Evolutionary conservation across 2,329 filamentous ascomycete genomes (phyloP), one percentile per base, ranked within the genome.

Genomic region (Colletotrichum caudatum): DNA sequence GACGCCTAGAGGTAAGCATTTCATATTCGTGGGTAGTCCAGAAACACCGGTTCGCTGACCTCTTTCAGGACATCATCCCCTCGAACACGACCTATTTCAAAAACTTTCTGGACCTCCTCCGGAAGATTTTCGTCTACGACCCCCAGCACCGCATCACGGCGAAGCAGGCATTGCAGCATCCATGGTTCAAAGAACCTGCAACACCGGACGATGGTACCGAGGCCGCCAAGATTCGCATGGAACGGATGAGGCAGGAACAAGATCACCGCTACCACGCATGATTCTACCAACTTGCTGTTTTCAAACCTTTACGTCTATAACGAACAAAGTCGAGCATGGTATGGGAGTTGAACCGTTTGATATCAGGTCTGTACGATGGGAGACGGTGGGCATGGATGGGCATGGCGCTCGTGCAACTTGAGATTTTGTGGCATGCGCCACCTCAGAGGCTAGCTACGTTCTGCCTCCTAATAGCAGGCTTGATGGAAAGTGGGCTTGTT

Each of bases 41-140:
- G 44, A 20, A 23, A 57, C 8, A 12, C 50, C 41, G 44, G 12
- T 18, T 26, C 7, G 37, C 76, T 79, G 66, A 80, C 74, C 61
- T 29, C 3, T 16, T 64, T 14, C 53, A 92, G 90, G 89, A 92
- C 73, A 91, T 92, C 64, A 91, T 92, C 51, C 90, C 90, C 0
- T 82, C 83, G 6, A 89, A 83, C 74, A 90, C 82, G 72, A 83
- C 83, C 16, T 92, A 92, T 79, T 82, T 90, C 69, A 85, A 84
- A 71, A 87, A 89, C 73, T 92, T 92, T 76, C 80, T 91, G 59
- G 90, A 92, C 78, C 83, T 92, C 12, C 81, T 92, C 9, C 84
- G 86, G 75, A 91, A 88, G 78, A 92, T 92, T 60, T 92, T 92
- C 75, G 86, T 92, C 41, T 92, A 92, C 78, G 90, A 92, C 70